phyloP scores from a whole-genome alignment of 306 rosid genomes.

The Fagus sylvatica region DNA sequence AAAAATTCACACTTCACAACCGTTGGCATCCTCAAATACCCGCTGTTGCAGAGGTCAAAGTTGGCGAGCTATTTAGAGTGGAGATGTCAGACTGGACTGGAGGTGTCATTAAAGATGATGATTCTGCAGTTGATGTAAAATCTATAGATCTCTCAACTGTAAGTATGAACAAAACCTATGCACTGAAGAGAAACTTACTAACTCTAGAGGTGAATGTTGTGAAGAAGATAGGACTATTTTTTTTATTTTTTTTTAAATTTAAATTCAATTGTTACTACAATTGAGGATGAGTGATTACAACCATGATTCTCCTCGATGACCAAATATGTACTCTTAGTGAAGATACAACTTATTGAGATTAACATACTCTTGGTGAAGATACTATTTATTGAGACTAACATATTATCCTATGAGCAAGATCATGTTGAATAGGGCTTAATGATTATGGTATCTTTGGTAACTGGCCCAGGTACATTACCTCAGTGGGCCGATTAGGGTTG shows the following conservation, averaged over 20 bases:
- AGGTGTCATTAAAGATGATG: slow-evolving; percentile 61
- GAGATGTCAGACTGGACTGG: slow-evolving; percentile 91
- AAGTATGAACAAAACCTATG: slow-evolving; percentile 35
- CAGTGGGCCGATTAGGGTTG: slow-evolving; percentile 77
- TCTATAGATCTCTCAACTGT: slow-evolving; percentile 62
- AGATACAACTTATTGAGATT: background rate
- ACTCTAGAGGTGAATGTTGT: background rate
- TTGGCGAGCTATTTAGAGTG: slow-evolving; percentile 59
- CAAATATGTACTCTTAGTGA: background rate
- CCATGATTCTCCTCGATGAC: too few species aligned
- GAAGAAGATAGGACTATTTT: too few species aligned
- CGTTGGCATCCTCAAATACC: slow-evolving; percentile 86
- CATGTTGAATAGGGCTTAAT: background rate
- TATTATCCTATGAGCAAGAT: background rate
- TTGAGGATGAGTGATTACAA: too few species aligned
- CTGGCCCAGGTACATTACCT: slow-evolving; percentile 67
- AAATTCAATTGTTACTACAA: too few species aligned
- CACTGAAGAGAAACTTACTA: background rate
- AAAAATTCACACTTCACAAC: slow-evolving; percentile 73
- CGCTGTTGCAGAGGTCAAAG: slow-evolving; percentile 46
- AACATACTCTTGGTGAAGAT: background rate
- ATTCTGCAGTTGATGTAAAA: slow-evolving; percentile 67
- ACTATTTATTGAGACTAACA: background rate
- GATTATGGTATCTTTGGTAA: slow-evolving; percentile 8
- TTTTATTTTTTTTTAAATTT: too few species aligned